Evolutionary conservation across 2,329 filamentous ascomycete species (phyloP).

Genomic region (Apiospora pterosperma): DNA sequence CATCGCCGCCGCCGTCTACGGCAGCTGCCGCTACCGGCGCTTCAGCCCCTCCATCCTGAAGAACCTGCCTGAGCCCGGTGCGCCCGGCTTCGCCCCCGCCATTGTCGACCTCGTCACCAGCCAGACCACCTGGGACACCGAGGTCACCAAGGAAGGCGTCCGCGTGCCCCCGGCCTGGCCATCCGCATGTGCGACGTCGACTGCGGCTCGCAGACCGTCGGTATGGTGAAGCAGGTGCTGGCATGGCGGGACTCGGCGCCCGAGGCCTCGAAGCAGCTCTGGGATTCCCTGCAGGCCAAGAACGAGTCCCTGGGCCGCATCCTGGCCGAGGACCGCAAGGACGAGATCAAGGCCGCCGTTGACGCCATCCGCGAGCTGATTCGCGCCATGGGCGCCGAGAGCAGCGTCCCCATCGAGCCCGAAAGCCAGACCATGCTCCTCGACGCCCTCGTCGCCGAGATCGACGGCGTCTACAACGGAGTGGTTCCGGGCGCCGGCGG

Average conservation of each 20-base stretch:
- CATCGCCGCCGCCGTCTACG: slow-evolving; percentile 88
- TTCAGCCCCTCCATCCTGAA: slow-evolving; percentile 79
- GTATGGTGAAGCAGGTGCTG: slow-evolving; percentile 92
- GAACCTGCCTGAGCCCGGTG: slow-evolving; percentile 62
- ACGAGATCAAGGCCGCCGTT: slow-evolving; percentile 44
- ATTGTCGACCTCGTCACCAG: slow-evolving; percentile 67
- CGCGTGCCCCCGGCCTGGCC: slow-evolving; percentile 70
- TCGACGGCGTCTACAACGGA: slow-evolving; percentile 82
- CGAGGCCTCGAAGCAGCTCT: slow-evolving; percentile 64
- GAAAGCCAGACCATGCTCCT: slow-evolving; percentile 78
- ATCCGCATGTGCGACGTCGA: slow-evolving; percentile 95
- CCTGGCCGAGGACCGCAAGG: slow-evolving; percentile 49
- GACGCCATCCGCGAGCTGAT: slow-evolving; percentile 58
- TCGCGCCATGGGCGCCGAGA: slow-evolving; percentile 69
- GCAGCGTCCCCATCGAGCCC: slow-evolving; percentile 86
- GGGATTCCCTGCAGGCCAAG: slow-evolving; percentile 68
- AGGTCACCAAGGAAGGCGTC: slow-evolving; percentile 67
- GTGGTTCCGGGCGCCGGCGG: slow-evolving; percentile 94
- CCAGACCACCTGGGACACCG: slow-evolving; percentile 69
- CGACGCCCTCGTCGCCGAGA: slow-evolving; percentile 62
- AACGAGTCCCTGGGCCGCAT: slow-evolving; percentile 70
- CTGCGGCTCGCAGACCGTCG: slow-evolving; percentile 87
- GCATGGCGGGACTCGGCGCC: slow-evolving; percentile 70
- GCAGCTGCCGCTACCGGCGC: slow-evolving; percentile 85
- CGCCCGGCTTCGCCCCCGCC: slow-evolving; percentile 61